Conservation (phyloP, 306 rosid species). For the Herpetospermum pedunculosum region DNA sequence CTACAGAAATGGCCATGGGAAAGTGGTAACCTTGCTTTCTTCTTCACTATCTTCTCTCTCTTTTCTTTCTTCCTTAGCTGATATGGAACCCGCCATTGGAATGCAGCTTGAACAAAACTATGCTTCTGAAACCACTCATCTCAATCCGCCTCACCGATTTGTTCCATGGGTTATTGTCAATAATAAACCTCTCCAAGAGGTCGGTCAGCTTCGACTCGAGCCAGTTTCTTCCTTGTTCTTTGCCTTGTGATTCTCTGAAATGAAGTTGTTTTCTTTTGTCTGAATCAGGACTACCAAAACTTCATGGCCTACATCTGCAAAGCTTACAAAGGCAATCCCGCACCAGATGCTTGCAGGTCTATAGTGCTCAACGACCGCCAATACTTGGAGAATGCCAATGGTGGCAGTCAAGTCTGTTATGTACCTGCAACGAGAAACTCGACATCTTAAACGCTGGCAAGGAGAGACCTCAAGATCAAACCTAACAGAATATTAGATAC, state of each 20-base stretch:
- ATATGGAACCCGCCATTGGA: not conserved
- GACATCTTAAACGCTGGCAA: not conserved
- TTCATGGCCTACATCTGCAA: slow-evolving; percentile 16
- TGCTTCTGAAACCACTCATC: slow-evolving; percentile 51
- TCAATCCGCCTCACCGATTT: slow-evolving; percentile 54
- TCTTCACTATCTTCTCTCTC: not conserved
- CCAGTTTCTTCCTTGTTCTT: not conserved
- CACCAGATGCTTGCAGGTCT: slow-evolving; percentile 16
- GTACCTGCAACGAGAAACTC: not conserved
- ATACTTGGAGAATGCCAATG: not conserved
- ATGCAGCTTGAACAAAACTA: slow-evolving; percentile 45
- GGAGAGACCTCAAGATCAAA: not conserved
- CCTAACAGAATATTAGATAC: not conserved
- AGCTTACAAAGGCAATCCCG: slow-evolving; percentile 15
- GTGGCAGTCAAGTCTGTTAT: not conserved
- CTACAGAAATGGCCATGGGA: slow-evolving; percentile 60
- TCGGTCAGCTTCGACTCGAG: slow-evolving; percentile 16
- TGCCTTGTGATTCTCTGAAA: not conserved
- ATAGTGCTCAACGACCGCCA: not conserved
- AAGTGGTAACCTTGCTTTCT: slow-evolving; percentile 19
- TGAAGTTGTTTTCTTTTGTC: not conserved
- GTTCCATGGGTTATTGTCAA: slow-evolving; percentile 89
- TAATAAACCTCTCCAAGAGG: slow-evolving; percentile 63
- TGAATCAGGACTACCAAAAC: slow-evolving; percentile 15
- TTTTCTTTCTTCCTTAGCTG: not conserved